These are phyloP conservation scores for Globisporangium polare DNA, from an alignment of 352 stramenopile genomes.

Conservation along the genomic window DNA sequence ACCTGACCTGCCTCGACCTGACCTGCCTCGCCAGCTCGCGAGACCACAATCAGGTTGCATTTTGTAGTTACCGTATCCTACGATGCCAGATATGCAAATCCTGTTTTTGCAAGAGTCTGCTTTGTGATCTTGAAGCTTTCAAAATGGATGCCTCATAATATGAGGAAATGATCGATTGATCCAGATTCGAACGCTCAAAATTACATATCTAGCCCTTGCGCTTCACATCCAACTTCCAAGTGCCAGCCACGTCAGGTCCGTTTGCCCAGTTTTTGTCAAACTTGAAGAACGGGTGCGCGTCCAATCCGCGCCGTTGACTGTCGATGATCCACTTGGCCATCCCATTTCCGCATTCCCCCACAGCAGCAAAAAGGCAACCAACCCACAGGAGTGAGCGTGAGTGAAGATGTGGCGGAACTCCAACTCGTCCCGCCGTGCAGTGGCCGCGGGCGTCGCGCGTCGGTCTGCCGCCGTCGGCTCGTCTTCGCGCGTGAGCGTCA, in stretches of 20 bases:
- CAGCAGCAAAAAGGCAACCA: not conserved
- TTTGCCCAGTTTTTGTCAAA: not conserved
- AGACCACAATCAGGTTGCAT: too few relatives aligned
- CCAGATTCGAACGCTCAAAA: not conserved
- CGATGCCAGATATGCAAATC: too few relatives aligned
- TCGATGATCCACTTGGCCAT: not conserved
- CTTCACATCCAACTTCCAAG: not conserved
- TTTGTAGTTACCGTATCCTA: too few relatives aligned
- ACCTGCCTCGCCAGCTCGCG: too few relatives aligned
- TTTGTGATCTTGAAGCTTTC: too few relatives aligned
- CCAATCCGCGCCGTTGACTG: conserved; percentile 1
- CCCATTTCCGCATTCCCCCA: not conserved
- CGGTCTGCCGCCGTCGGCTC: not conserved
- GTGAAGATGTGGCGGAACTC: conserved; percentile 4
- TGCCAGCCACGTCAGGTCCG: not conserved
- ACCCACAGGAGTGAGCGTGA: not conserved
- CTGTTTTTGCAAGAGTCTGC: too few relatives aligned
- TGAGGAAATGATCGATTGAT: too few relatives aligned
- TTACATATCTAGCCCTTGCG: conserved; percentile 2
- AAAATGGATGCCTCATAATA: too few relatives aligned
- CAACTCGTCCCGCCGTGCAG: conserved; percentile 8
- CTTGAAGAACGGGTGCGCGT: conserved; percentile 5
- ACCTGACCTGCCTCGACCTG: too few relatives aligned
- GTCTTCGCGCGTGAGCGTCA: not conserved
- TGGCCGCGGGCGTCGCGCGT: not conserved